Evolutionary conservation across 2,329 filamentous ascomycete genomes (phyloP), one percentile per base, ranked within the genome.

Genomic region (Phialemonium atrogriseum): DNA sequence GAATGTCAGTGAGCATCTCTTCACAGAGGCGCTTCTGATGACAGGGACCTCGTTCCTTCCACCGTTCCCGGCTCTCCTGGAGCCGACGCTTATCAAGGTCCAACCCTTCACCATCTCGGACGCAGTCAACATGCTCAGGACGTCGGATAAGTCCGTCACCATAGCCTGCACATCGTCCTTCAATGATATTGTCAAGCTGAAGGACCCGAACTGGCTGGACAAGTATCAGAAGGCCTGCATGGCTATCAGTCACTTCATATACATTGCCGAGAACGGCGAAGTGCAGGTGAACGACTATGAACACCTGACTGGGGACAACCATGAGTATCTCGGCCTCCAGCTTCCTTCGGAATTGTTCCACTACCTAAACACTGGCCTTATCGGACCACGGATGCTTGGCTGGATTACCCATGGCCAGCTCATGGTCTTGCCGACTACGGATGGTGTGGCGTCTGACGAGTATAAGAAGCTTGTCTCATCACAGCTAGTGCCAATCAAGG

Each of bases 301-400:
- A 7, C 69, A 76, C 33, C 73, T 87, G 13, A 88, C 91, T 3
- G 73, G 72, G 27, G 88, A 96, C 51, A 80, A 91, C 43, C 84
- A 93, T 51, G 80, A 89, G 49, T 88, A 95, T 51, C 75, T 95
- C 39, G 87, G 87, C n/a, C 75, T 93, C 37, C 82, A 88, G 37
- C 67, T 98, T 5, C 87, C 91, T 0, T 78, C 87, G 24, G 91
- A 98, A 57, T 67, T 96, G 12, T 88, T 89, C 53, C 83, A 86
- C 55, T 96, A 96, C 54, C 68, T 95, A 30, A 87, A 86, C 36
- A 79, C 74, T 31, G 91, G 86, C 20, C 63, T 95, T 25, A 76
- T 96, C 42, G 77, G 84, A 17, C 70, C 86, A 15, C 77, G 84
- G 28, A 68, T 94, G 22, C 70, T 94, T 10, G 84, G 82, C 52